Evolutionary conservation across 257 asterid genomes (phyloP), one percentile per base, ranked within the genome.

Genomic region (Solanum dulcamara): DNA sequence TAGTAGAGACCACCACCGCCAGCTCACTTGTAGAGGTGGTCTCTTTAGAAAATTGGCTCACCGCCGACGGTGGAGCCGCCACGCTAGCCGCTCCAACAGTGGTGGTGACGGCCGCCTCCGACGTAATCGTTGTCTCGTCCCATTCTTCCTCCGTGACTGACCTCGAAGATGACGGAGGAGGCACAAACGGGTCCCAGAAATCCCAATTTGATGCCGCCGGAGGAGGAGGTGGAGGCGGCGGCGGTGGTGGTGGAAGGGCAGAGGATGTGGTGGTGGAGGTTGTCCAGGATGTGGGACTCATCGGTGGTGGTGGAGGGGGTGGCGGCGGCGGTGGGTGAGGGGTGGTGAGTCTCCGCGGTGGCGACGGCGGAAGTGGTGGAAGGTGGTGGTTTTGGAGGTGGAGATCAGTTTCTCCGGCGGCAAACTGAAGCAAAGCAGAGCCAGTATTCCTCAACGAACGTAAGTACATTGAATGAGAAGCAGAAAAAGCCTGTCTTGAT

Each of bases 141-240:
- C 98, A 94, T 84, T 91, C 97, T 86, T 93, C 97, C 91, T 93
- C 98, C 0, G 92, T 92, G 7, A 50, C 95, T 4, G 97, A 90
- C 89, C 96, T 85, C 17, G 94, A 91, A 1, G 95, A 84, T 20
- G 93, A 71, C 1, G 96, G 98, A 91, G 93, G 71, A 0, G 96
- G 98, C 91, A 94, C 88, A 72, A 96, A 95, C 2, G 99, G 98
- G 91, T 95, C 97, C 98, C 98, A 96, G 90, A 95, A 95, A 87
- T 96, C 98, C 99, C 98, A 96, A 50, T 93, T 90, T 26, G 95
- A 89, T 4, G 92, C 81, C 9, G 92, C 83, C 32, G 89, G 89
- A 8, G 87, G 90, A 0, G 93, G 88, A 1, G 95, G 95, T 0
- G 98, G 98, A 0, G 98, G 92, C 2, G 90, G 98, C 0, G 99